phyloP scores from a whole-genome alignment of 2,329 filamentous ascomycete species.

The Mariannaea elegans region DNA sequence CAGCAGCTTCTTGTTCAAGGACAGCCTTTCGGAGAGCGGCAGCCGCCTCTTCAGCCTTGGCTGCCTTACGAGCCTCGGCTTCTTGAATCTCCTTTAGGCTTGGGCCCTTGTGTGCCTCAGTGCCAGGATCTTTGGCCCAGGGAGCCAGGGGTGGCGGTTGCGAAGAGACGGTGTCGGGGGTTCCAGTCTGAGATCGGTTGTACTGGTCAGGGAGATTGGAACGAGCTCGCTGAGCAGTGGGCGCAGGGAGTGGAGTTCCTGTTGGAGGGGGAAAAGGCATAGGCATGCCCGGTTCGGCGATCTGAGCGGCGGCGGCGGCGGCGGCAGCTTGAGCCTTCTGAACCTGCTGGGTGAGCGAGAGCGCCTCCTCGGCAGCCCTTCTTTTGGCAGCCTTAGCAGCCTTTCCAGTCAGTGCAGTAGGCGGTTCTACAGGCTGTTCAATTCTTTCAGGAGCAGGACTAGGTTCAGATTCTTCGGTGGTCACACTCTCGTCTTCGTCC shows the following conservation, averaged over 20 bases:
- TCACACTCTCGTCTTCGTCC: conserved; percentile 47
- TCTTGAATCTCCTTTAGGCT: conserved; percentile 98
- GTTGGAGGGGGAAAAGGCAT: conserved; percentile 77
- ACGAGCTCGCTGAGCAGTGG: conserved; percentile 83
- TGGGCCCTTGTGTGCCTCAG: conserved; percentile 78
- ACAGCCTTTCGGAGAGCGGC: conserved; percentile 79
- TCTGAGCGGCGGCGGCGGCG: conserved; percentile 51
- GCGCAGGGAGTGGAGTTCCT: conserved; percentile 84
- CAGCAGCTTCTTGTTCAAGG: conserved; percentile 79
- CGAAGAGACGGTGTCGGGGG: conserved; percentile 65
- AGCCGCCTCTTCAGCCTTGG: conserved; percentile 84
- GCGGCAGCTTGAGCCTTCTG: conserved; percentile 73
- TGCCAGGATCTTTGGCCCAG: conserved; percentile 88
- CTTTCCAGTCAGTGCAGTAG: conserved; percentile 32
- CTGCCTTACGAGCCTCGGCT: conserved; percentile 90
- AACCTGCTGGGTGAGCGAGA: conserved; percentile 85
- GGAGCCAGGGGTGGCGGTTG: conserved; percentile 82
- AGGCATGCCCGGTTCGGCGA: conserved; percentile 70
- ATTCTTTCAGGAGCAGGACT: conserved; percentile 17
- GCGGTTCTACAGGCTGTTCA: conserved; percentile 27
- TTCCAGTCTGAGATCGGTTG: conserved; percentile 78
- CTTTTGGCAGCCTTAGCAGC: conserved; percentile 43
- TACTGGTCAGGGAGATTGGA: conserved; percentile 84
- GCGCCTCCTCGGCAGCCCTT: conserved; percentile 48
- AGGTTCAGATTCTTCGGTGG: conserved; percentile 25